Percentiles rank a stretch among this genome's conserved stretches.
These are phyloP conservation scores for Leishmania gerbilli DNA, from an alignment of 208 protist species.

Conservation along the genomic window DNA sequence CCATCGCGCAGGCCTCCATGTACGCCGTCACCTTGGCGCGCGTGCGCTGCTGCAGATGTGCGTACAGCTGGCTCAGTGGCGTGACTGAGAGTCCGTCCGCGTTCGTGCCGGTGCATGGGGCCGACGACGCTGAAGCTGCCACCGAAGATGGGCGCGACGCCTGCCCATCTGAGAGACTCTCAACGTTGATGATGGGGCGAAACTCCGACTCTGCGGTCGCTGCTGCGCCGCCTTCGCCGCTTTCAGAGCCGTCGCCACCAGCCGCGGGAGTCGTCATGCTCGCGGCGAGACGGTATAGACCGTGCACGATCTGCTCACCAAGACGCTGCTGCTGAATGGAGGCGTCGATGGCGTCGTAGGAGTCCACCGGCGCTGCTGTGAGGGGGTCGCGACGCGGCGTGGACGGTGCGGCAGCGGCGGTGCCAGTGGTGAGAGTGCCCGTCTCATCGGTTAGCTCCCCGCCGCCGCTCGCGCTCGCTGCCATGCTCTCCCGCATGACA, in stretches of 20 bases:
- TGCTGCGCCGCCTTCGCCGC: neutral
- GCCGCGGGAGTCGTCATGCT: neutral
- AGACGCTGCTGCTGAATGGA: slow-evolving; percentile 25
- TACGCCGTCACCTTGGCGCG: slow-evolving; percentile 37
- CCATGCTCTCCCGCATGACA: slow-evolving; percentile 6
- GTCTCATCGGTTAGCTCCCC: neutral
- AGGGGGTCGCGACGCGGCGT: neutral
- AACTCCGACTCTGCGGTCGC: neutral
- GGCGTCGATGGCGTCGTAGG: slow-evolving; percentile 28
- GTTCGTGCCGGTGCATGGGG: neutral
- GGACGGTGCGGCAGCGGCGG: neutral
- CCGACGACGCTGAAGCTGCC: neutral
- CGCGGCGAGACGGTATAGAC: slow-evolving; percentile 30
- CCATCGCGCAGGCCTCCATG: slow-evolving; percentile 53
- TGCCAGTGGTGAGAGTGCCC: neutral
- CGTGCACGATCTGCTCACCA: slow-evolving; percentile 32
- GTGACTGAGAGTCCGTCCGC: slow-evolving; percentile 10
- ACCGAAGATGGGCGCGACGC: neutral
- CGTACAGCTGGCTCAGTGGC: slow-evolving; percentile 29
- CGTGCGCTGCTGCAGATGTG: slow-evolving; percentile 12
- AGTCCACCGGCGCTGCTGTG: slow-evolving; percentile 3
- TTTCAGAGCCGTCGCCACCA: neutral
- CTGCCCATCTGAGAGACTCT: neutral
- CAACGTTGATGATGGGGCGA: neutral
- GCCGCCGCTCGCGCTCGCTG: neutral